These are phyloP conservation scores for Orbilia quercus DNA, from an alignment of 2,329 filamentous ascomycete species.

Conservation along the genomic window DNA sequence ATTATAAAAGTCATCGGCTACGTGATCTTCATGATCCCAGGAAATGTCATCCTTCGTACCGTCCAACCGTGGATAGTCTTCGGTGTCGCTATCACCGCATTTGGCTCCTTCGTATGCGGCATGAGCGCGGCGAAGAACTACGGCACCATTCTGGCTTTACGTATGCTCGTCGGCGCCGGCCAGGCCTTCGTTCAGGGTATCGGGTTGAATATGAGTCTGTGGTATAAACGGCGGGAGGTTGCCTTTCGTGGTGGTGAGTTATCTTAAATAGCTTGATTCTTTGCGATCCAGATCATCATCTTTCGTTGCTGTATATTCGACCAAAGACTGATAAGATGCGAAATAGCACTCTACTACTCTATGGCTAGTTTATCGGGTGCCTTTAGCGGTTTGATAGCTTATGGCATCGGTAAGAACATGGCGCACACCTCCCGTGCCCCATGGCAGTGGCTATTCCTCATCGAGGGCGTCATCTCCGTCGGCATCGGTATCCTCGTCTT, in stretches of 20 bases:
- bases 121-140: conserved; percentile 23
- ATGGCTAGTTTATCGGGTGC: conserved; percentile 69
- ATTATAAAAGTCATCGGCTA: conserved; percentile 21
- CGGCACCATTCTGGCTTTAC: conserved; percentile 17
- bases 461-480: conserved; percentile 71
- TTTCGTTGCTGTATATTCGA: background rate
- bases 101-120: conserved; percentile 26
- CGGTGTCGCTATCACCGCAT: conserved; percentile 14
- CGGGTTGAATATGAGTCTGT: conserved; percentile 23
- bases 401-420: conserved; percentile 65
- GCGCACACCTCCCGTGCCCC: conserved; percentile 71
- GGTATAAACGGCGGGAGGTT: conserved; percentile 30
- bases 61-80: conserved; percentile 25
- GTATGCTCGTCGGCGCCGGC: conserved; percentile 20
- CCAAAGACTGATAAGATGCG: background rate
- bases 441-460: conserved; percentile 84
- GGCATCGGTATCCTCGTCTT: conserved; percentile 61
- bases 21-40: conserved; percentile 36
- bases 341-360: conserved; percentile 68
- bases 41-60: conserved; percentile 27
- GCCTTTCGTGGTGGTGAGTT: conserved; percentile 30
- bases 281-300: background rate
- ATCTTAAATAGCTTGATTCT: background rate
- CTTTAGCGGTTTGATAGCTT: conserved; percentile 68
- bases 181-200: conserved; percentile 40